Percentiles rank a stretch among this genome's conserved stretches.
Evolutionary conservation across 805 yeast species (phyloP).

Genomic region (Cyberlindnera euphorbiae): DNA sequence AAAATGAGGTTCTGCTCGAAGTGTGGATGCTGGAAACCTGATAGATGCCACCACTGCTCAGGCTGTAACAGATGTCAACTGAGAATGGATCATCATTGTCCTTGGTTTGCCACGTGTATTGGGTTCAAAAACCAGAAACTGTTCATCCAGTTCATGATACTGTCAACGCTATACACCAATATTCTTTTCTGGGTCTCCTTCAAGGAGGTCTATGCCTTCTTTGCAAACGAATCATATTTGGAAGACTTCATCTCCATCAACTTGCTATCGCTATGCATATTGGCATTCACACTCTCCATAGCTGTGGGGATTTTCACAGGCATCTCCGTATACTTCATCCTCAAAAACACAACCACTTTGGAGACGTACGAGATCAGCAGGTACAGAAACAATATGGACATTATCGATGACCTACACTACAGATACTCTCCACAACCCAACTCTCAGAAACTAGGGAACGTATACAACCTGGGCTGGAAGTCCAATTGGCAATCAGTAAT

Average conservation of each 20-base stretch:
- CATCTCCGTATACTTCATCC: constrained; percentile 54
- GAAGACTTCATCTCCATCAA: constrained; percentile 48
- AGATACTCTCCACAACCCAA: constrained; percentile 39
- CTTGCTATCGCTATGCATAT: constrained; percentile 53
- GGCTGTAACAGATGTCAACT: constrained; percentile 64
- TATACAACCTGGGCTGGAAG: constrained; percentile 66
- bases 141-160: constrained; percentile 68
- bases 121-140: constrained; percentile 78
- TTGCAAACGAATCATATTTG: constrained; percentile 36
- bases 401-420: constrained; percentile 31
- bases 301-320: constrained; percentile 54
- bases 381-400: constrained; percentile 35
- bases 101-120: constrained; percentile 89
- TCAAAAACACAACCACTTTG: constrained; percentile 71
- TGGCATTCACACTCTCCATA: constrained; percentile 48
- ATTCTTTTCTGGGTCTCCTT: constrained; percentile 38
- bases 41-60: constrained; percentile 82
- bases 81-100: constrained; percentile 92
- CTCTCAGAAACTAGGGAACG: constrained; percentile 49
- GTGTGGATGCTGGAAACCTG: constrained; percentile 77
- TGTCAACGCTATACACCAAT: constrained; percentile 44
- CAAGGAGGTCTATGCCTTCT: constrained; percentile 43
- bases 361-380: constrained; percentile 62
- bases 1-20: constrained; percentile 64
- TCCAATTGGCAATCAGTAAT: constrained; percentile 65